Base-by-base conservation (phyloP, 1,284 basidiomycete genomes). In the Thelephora terrestris region DNA sequence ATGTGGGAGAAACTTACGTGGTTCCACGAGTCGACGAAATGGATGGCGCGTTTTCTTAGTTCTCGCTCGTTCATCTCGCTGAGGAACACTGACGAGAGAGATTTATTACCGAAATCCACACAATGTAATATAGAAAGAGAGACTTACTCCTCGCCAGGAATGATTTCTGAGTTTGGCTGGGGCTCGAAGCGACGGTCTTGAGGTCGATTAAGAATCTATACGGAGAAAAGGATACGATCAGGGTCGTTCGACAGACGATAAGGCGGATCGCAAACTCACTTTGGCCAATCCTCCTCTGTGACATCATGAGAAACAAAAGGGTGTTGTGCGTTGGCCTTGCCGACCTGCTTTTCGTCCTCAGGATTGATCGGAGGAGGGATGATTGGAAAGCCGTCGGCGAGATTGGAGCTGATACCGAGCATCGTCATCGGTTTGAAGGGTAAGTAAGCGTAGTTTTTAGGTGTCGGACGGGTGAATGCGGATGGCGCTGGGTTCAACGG, bases 231-330 rank as follows among this genome's bases (percentile, higher is more conserved):
- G 2, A 6, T 23, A 39, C 17, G 2, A 23, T 47, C 35, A 24
- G 17, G 32, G 18, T 38, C 36, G 34, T 37, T 12, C 25, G 17
- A 24, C 16, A 20, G 23, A 18, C 16, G 16, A 23, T 12, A 23
- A 37, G 14, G 21, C 14, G 46, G 38, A 39, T 18, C 20, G 14
- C 16, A 42, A 24, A 42, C 46, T 25, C 36, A 47, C 46, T 39
- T 47, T 21, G n/a, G 36, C 57, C 58, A 60, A 45, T 58, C 58
- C 14, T 43, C 50, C 47, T 50, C 52, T 20, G 37, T 48, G 36
- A 60, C 55, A 39, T 58, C 58, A 39, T 60, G 55, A 39, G 50
- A 46, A 16, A 47, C 36, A 46, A 60, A 60, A 42, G 58, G 58
- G 34, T 60, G 58, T 23, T 53, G 29, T 12, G 29, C 7, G 29